phyloP scores from a whole-genome alignment of 148 eudicot genomes.

The Vaccinium darrowii region DNA sequence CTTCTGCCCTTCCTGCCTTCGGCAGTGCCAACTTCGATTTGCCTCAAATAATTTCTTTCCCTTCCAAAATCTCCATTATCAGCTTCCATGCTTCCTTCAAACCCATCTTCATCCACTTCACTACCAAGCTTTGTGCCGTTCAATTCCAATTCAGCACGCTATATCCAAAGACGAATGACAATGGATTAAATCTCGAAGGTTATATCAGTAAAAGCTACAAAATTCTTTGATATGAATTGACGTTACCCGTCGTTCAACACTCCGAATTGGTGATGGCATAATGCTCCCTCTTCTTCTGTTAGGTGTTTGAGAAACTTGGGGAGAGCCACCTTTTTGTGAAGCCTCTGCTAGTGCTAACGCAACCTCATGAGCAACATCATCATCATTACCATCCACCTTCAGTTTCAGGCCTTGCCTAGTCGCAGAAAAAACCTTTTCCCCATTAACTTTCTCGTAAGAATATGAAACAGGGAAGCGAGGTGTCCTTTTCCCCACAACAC shows the following conservation, averaged over 20 bases:
- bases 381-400: constrained; percentile 58
- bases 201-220: constrained; percentile 1
- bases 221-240: neutral
- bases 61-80: constrained; percentile 56
- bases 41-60: constrained; percentile 35
- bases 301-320: constrained; percentile 72
- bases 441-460: constrained; percentile 56
- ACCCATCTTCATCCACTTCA: constrained; percentile 64
- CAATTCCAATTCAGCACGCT: constrained; percentile 59
- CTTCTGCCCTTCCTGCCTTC: constrained; percentile 47
- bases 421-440: constrained; percentile 60
- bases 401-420: constrained; percentile 57
- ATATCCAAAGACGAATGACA: constrained; percentile 21
- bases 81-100: constrained; percentile 81
- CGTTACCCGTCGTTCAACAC: constrained; percentile 58
- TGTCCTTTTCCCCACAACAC: constrained; percentile 97
- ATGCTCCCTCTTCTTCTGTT: constrained; percentile 48
- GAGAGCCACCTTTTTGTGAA: constrained; percentile 95
- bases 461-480: constrained; percentile 83
- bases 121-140: constrained; percentile 51
- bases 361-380: constrained; percentile 81
- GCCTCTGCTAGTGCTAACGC: constrained; percentile 94
- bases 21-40: constrained; percentile 31
- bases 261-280: constrained; percentile 50
- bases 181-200: neutral